Evolutionary conservation across 2,329 filamentous ascomycete genomes (phyloP), one percentile per base, ranked within the genome.

Genomic region (Sporothrix brunneoviolacea): DNA sequence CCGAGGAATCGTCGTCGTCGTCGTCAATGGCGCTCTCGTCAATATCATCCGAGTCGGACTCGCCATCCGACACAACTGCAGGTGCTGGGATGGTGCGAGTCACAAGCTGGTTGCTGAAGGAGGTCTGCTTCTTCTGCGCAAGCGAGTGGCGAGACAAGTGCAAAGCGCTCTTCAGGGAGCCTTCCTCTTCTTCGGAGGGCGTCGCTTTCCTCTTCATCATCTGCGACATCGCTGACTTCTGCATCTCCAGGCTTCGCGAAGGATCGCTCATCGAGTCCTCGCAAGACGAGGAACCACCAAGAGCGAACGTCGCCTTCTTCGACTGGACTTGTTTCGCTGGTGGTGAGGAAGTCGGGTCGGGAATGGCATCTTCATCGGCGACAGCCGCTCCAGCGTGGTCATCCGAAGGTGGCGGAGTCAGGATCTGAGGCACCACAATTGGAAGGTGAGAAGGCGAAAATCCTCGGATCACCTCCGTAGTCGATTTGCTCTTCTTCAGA

Each of bases 1-100:
- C 74, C 54, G 80, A 76, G n/a, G 82, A 80, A 48, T 86, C 83
- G 46, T 85, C 82, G 47, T 86, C 83, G 50, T 93, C 91, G 70
- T 93, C 88, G 30, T 88, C 87, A 28, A 89, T 77, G 48, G 87
- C 88, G 62, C 87, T 91, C 71, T 93, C 88, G 35, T 88, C 87
- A 27, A 89, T 76, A 54, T 86, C 84, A 57, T 84, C 79, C 48
- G 79, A 80, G 45, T 84, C 84, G 1, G 75, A 77, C 47, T 84
- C 77, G 36, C 73, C 71, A 54, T 65, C 63, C 24, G 65, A 65
- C 21, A 71, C 67, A 35, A 74, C 70, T 19, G 71, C 70, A 57
- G 77, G 65, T 44, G 76, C 70, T 40, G 79, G 67, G 50, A 86
- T 84, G 8, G 80, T 84, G 52, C 81, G 77, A 15, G 82, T 83